Evolutionary conservation across 805 yeast genomes (phyloP).

Genomic region (Schwanniomyces sp.): DNA sequence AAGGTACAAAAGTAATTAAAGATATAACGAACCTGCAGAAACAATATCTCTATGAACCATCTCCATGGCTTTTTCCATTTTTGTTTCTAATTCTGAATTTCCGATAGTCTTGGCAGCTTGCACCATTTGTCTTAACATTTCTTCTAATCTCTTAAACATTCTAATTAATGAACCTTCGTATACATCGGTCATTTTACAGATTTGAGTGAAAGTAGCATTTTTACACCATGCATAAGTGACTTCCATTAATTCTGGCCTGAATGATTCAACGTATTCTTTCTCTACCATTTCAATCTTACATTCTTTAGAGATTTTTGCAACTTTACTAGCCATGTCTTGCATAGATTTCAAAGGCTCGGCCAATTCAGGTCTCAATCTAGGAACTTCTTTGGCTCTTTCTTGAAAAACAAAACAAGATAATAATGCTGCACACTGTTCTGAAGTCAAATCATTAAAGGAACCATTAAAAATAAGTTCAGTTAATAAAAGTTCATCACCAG

Average conservation of each 20-base stretch:
- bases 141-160: slow-evolving; percentile 92
- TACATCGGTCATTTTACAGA: slow-evolving; percentile 98
- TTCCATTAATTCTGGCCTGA: slow-evolving; percentile 94
- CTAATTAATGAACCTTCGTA: slow-evolving; percentile 96
- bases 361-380: slow-evolving; percentile 82
- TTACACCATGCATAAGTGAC: slow-evolving; percentile 96
- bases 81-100: slow-evolving; percentile 77
- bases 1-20: slow-evolving; percentile 23
- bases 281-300: slow-evolving; percentile 88
- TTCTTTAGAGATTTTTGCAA: slow-evolving; percentile 87
- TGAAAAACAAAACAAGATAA: slow-evolving; percentile 96
- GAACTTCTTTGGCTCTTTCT: slow-evolving; percentile 87
- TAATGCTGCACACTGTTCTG: slow-evolving; percentile 90
- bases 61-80: slow-evolving; percentile 83
- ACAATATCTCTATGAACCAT: slow-evolving; percentile 94
- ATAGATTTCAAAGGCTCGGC: slow-evolving; percentile 88
- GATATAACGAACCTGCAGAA: slow-evolving; percentile 91
- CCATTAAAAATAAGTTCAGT: slow-evolving; percentile 96
- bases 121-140: slow-evolving; percentile 83
- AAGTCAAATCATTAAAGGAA: slow-evolving; percentile 81
- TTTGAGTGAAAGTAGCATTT: slow-evolving; percentile 94
- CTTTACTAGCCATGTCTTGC: slow-evolving; percentile 87
- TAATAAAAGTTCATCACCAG: slow-evolving; percentile 81
- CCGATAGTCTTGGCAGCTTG: slow-evolving; percentile 95
- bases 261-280: slow-evolving; percentile 88